These are phyloP conservation scores for Tribonema minus DNA, from an alignment of 108 stramenopile genomes.

Conservation along the genomic window DNA sequence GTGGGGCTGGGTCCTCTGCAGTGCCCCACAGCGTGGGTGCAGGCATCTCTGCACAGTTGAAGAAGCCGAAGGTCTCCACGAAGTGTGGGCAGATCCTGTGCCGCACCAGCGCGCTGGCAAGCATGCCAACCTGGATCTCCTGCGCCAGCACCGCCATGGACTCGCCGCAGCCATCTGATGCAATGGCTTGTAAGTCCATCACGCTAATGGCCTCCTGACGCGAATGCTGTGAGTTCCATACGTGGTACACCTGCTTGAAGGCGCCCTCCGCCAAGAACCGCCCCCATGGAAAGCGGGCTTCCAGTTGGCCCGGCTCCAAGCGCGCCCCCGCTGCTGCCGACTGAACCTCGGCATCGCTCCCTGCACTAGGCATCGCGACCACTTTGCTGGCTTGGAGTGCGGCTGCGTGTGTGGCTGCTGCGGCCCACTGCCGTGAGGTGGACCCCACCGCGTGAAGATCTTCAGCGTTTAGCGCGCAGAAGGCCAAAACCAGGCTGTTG, in stretches of 20 bases:
- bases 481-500: no score
- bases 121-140: conserved; percentile 78
- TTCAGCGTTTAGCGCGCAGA: no score
- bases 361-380: no score
- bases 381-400: no score
- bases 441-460: no score
- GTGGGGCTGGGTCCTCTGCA: no score
- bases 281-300: conserved; percentile 19
- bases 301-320: not conserved
- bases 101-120: conserved; percentile 74
- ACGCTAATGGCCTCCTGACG: conserved; percentile 18
- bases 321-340: no score
- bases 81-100: conserved; percentile 85
- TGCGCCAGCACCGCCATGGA: conserved; percentile 56
- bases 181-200: conserved; percentile 69
- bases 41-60: no score
- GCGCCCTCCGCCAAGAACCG: conserved; percentile 80
- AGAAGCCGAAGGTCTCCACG: conserved; percentile 63
- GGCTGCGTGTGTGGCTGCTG: no score
- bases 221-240: not conserved
- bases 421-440: no score
- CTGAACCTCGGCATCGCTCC: no score
- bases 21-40: no score
- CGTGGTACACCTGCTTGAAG: conserved; percentile 70
- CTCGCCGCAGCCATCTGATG: conserved; percentile 61